phyloP scores from a whole-genome alignment of 805 yeast species.

The Ogataea paradorogensis region DNA sequence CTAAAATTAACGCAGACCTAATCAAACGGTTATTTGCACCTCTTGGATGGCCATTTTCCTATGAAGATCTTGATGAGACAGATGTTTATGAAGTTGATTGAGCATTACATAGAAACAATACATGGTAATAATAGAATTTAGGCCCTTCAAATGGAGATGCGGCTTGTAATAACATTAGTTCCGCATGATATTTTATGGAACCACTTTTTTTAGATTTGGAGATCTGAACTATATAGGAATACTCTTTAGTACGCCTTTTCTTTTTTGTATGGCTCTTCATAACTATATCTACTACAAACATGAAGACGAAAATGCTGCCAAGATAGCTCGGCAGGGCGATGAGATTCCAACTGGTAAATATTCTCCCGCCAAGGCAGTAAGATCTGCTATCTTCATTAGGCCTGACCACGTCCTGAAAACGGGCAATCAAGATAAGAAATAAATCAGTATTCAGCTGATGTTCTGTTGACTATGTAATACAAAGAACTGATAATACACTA shows the following conservation, averaged over 20 bases:
- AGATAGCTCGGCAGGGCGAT: constrained; percentile 38
- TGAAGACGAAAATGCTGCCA: constrained; percentile 33
- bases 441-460: not conserved
- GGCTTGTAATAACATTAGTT: too few relatives aligned
- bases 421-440: not conserved
- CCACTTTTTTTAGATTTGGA: too few relatives aligned
- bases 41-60: not conserved
- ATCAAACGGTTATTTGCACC: not conserved
- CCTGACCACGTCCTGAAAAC: too few relatives aligned
- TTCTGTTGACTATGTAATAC: not conserved
- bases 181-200: too few relatives aligned
- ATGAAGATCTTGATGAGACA: not conserved
- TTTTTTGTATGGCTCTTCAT: constrained; percentile 39
- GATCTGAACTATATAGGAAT: too few relatives aligned
- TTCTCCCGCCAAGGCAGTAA: not conserved
- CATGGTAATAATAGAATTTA: not conserved
- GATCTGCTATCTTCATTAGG: too few relatives aligned
- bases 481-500: constrained; percentile 1
- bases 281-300: constrained; percentile 44
- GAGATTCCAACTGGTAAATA: constrained; percentile 24
- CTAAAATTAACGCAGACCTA: not conserved
- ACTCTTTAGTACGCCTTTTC: not conserved
- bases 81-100: constrained; percentile 5
- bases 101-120: constrained; percentile 1
- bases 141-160: too few relatives aligned